These are phyloP conservation scores for Suhomyces coccinellae DNA, from an alignment of 1,139 yeast genomes.

Conservation along the genomic window DNA sequence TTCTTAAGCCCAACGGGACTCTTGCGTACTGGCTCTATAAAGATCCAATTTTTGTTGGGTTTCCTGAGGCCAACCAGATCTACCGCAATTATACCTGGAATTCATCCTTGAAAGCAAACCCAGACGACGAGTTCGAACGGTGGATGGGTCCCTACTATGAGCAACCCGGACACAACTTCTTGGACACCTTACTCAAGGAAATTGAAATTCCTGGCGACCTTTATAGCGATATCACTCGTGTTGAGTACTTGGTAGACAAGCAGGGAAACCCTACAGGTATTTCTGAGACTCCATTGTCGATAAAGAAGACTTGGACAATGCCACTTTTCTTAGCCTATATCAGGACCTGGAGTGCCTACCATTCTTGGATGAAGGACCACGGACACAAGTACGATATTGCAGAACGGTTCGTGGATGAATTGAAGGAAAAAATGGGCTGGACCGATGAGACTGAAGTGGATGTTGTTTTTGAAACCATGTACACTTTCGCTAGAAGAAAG, in stretches of 20 bases:
- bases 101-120: conserved; percentile 20
- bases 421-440: conserved; percentile 31
- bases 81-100: conserved; percentile 27
- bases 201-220: conserved; percentile 31
- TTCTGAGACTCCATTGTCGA: conserved; percentile 21
- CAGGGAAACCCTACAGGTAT: conserved; percentile 19
- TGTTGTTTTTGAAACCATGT: conserved; percentile 44
- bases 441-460: conserved; percentile 31
- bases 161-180: conserved; percentile 44
- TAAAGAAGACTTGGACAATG: conserved; percentile 27
- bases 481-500: conserved; percentile 32
- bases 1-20: conserved; percentile 37
- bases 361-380: conserved; percentile 28
- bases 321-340: conserved; percentile 11
- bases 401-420: conserved; percentile 25
- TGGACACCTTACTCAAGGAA: conserved; percentile 29
- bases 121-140: conserved; percentile 38
- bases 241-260: conserved; percentile 26
- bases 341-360: conserved; percentile 41
- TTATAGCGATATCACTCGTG: conserved; percentile 29
- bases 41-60: conserved; percentile 40
- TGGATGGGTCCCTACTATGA: conserved; percentile 48
- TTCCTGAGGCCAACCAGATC: conserved; percentile 24
- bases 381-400: conserved; percentile 27
- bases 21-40: conserved; percentile 47